Evolutionary conservation across 805 yeast genomes (phyloP), one percentile per base, ranked within the genome.

Genomic region (Kodamaea neixiangensis): DNA sequence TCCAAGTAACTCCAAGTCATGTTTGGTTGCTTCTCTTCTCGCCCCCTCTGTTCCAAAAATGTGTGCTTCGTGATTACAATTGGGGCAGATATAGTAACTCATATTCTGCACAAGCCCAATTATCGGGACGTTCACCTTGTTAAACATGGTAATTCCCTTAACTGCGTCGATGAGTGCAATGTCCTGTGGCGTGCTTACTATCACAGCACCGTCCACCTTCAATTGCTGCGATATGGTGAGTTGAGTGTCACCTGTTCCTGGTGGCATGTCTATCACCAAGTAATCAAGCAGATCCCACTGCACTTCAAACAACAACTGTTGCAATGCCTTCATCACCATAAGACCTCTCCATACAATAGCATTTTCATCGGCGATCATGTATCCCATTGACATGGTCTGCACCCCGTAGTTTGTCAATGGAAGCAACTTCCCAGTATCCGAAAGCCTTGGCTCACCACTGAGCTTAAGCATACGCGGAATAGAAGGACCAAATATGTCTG

Each of bases 231-330:
- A 83, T n/a, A 89, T 74, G 0, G 96, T 86, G 49, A 89, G 73
- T 60, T 89, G 96, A 0, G 88, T 85, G 63, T 89, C 96, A 15
- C 96, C 96, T 0, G 96, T 89, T 2, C 96, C 96, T 0, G 96
- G 96, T 0, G 96, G 96, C 87, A 89, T 79, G 59, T 89, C 96
- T 9, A 89, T 72, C 1, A 89, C 85, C 44, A 89, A 69, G 18
- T 83, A 76, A 62, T 89, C 96, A 41, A 89, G 63, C 4, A 65
- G 62, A 21, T 74, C 72, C 96, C 96, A 89, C 42, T 83, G 79
- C 1, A 89, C 96, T 49, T 89, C 96, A 58, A 86, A 89, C 7
- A 89, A 63, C n/a, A 89, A 73, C 61, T 89, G 96, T 58, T 89
- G 90, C 19, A 89, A 65, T 0, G 96, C 96, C 64, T 89, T 89